phyloP scores from a whole-genome alignment of 495 filamentous ascomycete genomes.

The Bryoglossum gracile region DNA sequence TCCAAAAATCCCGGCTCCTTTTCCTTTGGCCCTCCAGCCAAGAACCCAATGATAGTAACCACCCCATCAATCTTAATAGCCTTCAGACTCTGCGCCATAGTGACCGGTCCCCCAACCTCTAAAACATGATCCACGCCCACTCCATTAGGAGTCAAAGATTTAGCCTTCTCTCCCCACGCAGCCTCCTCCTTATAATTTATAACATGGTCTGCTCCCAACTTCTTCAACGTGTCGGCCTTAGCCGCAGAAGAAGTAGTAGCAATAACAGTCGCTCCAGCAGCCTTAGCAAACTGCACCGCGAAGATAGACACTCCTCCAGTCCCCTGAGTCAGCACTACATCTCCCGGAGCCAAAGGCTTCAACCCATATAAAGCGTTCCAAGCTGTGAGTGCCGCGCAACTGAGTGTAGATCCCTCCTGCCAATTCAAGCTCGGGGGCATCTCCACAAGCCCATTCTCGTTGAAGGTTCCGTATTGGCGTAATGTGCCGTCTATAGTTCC shows the following conservation, averaged over 20 bases:
- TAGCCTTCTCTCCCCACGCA: constrained; percentile 73
- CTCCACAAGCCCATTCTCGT: constrained; percentile 60
- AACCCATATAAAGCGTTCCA: constrained; percentile 82
- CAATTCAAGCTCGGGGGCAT: constrained; percentile 55
- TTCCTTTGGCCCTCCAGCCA: constrained; percentile 43
- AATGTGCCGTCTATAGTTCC: constrained; percentile 64
- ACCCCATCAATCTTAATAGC: constrained; percentile 62
- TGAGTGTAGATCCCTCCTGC: constrained; percentile 58
- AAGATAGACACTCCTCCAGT: constrained; percentile 80
- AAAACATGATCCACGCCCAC: constrained; percentile 63
- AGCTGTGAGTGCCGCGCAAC: constrained; percentile 68
- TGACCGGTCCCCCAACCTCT: constrained; percentile 61
- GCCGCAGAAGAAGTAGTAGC: constrained; percentile 64
- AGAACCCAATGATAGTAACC: constrained; percentile 61
- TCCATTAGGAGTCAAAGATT: constrained; percentile 50
- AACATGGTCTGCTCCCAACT: constrained; percentile 69
- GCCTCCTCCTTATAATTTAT: constrained; percentile 66
- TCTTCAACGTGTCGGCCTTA: constrained; percentile 60
- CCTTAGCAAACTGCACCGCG: constrained; percentile 77
- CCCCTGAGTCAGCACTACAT: constrained; percentile 70
- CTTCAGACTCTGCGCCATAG: constrained; percentile 54
- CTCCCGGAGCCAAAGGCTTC: constrained; percentile 55
- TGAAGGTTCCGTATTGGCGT: constrained; percentile 63
- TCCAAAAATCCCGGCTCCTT: constrained; percentile 48
- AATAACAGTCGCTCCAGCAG: constrained; percentile 72